phyloP scores from a whole-genome alignment of 176 grass and related monocot species.

The Carex kokanica region DNA sequence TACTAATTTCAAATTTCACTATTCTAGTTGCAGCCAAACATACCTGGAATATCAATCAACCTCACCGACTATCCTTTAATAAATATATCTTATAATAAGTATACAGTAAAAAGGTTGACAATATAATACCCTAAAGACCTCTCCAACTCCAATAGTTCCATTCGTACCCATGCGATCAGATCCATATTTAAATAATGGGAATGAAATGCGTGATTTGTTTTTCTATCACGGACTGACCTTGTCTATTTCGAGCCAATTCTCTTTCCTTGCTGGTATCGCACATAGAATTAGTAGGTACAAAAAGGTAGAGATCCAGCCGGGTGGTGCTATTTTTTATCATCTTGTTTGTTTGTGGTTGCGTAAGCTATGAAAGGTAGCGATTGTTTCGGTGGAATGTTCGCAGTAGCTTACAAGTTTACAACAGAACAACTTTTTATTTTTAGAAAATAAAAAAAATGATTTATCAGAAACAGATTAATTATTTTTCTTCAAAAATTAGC shows the following conservation, averaged over 20 bases:
- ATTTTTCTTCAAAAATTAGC: too few relatives aligned
- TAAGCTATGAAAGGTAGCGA: not conserved
- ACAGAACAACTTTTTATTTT: too few relatives aligned
- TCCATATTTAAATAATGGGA: not conserved
- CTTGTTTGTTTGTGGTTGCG: not conserved
- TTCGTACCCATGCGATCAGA: not conserved
- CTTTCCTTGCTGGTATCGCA: not conserved
- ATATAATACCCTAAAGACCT: too few relatives aligned
- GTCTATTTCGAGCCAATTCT: not conserved
- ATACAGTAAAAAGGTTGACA: too few relatives aligned
- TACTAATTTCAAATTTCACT: too few relatives aligned
- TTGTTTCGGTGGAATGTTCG: not conserved
- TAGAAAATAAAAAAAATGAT: too few relatives aligned
- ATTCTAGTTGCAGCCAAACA: too few relatives aligned
- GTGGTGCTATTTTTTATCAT: not conserved
- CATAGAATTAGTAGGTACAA: not conserved
- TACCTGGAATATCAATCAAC: too few relatives aligned
- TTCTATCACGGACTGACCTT: not conserved
- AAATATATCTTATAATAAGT: too few relatives aligned
- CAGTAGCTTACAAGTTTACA: not conserved
- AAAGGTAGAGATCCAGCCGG: not conserved
- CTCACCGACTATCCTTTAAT: too few relatives aligned
- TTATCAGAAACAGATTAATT: too few relatives aligned
- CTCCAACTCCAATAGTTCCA: not conserved
- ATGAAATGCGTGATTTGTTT: not conserved